Evolutionary conservation across 2,329 filamentous ascomycete genomes (phyloP).

Genomic region (Aurifilum marmelostoma): DNA sequence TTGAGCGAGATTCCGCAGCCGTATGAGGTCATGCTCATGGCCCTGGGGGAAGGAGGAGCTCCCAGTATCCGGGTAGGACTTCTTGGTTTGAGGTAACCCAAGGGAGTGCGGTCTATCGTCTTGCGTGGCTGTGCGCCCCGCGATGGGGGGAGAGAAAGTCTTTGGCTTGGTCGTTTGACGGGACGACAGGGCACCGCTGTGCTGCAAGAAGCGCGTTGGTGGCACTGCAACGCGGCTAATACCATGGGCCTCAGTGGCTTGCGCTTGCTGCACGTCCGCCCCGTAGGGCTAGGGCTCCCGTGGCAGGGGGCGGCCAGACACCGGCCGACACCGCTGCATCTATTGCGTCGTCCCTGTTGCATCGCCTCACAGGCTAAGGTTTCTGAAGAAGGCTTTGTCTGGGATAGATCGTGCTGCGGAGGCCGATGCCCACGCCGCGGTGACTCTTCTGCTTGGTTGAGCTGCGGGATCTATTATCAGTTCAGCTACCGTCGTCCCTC

Average conservation of each 20-base stretch:
- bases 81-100: constrained; percentile 26
- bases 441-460: constrained; percentile 3
- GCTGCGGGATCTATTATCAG: constrained; percentile 17
- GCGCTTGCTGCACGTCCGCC: constrained; percentile 18
- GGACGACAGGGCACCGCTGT: constrained; percentile 8
- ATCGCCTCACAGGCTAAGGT: constrained; percentile 14
- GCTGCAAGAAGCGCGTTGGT: constrained; percentile 25
- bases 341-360: constrained; percentile 5
- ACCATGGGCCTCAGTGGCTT: constrained; percentile 19
- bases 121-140: constrained; percentile 23
- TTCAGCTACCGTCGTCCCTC: neutral
- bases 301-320: neutral
- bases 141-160: neutral
- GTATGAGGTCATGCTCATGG: constrained; percentile 19
- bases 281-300: constrained; percentile 20
- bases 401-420: neutral
- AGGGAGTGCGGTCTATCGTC: neutral
- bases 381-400: constrained; percentile 18
- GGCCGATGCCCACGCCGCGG: constrained; percentile 4
- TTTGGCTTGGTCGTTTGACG: neutral
- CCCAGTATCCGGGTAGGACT: neutral
- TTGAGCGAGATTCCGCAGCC: constrained; percentile 22
- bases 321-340: constrained; percentile 22
- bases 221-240: constrained; percentile 27
- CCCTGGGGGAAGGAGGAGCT: neutral